Evolutionary conservation across 176 grass and related monocot genomes (phyloP).

Genomic region (Puccinellia tenuiflora): DNA sequence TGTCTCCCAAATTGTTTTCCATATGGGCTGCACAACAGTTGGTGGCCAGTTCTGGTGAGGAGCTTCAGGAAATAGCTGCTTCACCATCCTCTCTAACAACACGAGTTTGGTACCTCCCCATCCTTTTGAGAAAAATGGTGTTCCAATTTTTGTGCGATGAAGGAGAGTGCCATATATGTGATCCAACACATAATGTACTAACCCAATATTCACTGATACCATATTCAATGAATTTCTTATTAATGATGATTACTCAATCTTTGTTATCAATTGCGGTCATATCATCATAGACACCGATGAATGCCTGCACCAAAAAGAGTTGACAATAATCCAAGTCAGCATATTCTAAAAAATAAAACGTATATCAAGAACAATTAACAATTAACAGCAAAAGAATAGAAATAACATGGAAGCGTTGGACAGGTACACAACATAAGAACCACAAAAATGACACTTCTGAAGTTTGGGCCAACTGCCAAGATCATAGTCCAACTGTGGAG

Average conservation of each 20-base stretch:
- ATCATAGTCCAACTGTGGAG: neutral
- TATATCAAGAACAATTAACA: neutral
- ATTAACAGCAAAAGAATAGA: neutral
- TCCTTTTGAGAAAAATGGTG: constrained; percentile 93
- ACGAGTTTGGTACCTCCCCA: constrained; percentile 79
- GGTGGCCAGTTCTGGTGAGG: constrained; percentile 60
- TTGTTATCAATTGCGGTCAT: neutral
- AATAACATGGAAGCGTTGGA: neutral
- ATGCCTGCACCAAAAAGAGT: constrained; percentile 15
- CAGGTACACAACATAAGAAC: neutral
- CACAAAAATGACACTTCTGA: neutral
- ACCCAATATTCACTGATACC: constrained; percentile 81
- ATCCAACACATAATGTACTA: constrained; percentile 76
- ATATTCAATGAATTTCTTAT: constrained; percentile 34
- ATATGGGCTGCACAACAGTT: constrained; percentile 49
- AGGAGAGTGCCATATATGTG: constrained; percentile 83
- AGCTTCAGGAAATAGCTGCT: constrained; percentile 72
- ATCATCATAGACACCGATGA: neutral
- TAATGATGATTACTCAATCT: neutral
- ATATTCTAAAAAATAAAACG: neutral
- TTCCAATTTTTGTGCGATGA: constrained; percentile 71
- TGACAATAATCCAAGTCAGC: neutral
- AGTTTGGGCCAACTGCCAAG: neutral
- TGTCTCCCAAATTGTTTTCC: constrained; percentile 94
- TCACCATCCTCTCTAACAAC: constrained; percentile 81